Evolutionary conservation across 257 asterid genomes (phyloP).

Genomic region (Rehmannia glutinosa): DNA sequence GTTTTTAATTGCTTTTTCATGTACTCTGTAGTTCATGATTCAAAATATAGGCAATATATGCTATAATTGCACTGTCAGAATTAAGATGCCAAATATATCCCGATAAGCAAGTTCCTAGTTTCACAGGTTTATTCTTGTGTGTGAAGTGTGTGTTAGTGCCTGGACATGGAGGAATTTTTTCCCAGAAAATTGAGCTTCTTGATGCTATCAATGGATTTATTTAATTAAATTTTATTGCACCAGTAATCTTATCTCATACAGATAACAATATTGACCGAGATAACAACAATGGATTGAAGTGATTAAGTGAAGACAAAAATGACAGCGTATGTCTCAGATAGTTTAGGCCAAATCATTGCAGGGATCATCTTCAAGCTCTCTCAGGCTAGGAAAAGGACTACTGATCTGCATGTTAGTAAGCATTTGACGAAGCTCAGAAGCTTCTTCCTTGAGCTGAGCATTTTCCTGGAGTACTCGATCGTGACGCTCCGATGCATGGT

Average conservation of each 20-base stretch:
- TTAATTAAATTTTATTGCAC: conserved; percentile 12
- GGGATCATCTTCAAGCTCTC: conserved; percentile 48
- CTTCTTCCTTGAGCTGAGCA: conserved; percentile 62
- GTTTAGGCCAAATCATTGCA: conserved; percentile 34
- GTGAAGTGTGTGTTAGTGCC: background rate
- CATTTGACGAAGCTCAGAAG: conserved; percentile 71
- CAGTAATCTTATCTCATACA: conserved; percentile 20
- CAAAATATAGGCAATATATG: too few relatives aligned
- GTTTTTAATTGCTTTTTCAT: background rate
- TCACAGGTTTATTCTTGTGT: background rate
- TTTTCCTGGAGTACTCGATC: conserved; percentile 62
- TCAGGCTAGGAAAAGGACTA: conserved; percentile 44
- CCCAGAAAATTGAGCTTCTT: background rate
- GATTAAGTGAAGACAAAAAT: conserved; percentile 24
- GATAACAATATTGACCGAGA: conserved; percentile 22
- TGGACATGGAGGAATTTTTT: conserved; percentile 11
- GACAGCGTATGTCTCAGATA: too few relatives aligned
- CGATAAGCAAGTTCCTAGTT: background rate
- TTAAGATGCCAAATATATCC: too few relatives aligned
- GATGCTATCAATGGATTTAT: conserved; percentile 17
- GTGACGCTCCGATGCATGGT: conserved; percentile 54
- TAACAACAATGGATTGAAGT: conserved; percentile 20
- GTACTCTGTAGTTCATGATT: background rate
- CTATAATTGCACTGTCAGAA: too few relatives aligned
- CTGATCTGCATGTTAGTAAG: conserved; percentile 54